Conservation (phyloP, 768 basidiomycete species). For the Rickenella mellea region DNA sequence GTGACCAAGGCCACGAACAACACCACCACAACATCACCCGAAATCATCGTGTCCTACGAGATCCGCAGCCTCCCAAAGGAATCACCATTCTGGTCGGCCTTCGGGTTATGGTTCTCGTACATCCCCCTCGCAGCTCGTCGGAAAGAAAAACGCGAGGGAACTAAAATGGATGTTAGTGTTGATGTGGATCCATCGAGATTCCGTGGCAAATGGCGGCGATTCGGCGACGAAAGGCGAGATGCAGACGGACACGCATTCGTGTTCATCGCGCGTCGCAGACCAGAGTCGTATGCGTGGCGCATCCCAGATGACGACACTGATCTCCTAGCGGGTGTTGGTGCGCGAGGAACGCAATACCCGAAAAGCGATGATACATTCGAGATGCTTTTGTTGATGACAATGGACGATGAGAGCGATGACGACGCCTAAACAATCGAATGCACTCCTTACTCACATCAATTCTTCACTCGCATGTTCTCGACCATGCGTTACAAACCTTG, state of each 20-base stretch:
- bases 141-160: conserved; percentile 5
- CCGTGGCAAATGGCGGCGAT: conserved; percentile 10
- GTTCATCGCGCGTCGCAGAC: conserved; percentile 49
- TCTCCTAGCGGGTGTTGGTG: conserved; percentile 49
- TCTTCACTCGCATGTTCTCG: too few relatives aligned
- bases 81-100: conserved; percentile 66
- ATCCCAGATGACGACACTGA: conserved; percentile 43
- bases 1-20: conserved; percentile 2
- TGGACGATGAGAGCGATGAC: conserved; percentile 9
- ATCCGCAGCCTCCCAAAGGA: conserved; percentile 67
- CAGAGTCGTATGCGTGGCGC: conserved; percentile 48
- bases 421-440: neutral
- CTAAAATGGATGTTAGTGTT: conserved; percentile 26
- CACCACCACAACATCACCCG: conserved; percentile 13
- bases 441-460: too few relatives aligned
- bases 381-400: conserved; percentile 39
- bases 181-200: conserved; percentile 28
- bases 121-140: conserved; percentile 37
- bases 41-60: conserved; percentile 67
- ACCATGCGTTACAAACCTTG: too few relatives aligned
- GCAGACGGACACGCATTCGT: conserved; percentile 33
- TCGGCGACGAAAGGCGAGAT: neutral
- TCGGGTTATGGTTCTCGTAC: conserved; percentile 72
- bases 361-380: conserved; percentile 70
- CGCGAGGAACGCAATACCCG: conserved; percentile 26